These are phyloP conservation scores for Termitomyces bulborhizus DNA, from an alignment of 768 basidiomycete genomes.

Conservation along the genomic window DNA sequence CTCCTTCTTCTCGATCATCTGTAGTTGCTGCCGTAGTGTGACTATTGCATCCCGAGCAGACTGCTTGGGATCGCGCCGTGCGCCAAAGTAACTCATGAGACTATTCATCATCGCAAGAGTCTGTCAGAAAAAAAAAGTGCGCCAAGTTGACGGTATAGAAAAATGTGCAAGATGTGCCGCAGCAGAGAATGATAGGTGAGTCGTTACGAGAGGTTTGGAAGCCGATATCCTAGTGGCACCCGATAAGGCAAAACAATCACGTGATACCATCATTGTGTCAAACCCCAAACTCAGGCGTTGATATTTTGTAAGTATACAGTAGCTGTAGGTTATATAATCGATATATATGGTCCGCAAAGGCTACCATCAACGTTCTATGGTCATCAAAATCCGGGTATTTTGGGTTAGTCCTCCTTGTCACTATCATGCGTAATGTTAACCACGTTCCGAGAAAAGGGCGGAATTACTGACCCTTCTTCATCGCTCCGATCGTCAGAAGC, in stretches of 20 bases:
- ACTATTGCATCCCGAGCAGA: slow-evolving; percentile 92
- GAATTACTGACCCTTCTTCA: slow-evolving; percentile 51
- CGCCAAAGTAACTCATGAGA: slow-evolving; percentile 87
- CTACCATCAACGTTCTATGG: not conserved
- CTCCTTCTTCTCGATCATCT: slow-evolving; percentile 99
- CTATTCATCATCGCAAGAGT: slow-evolving; percentile 54
- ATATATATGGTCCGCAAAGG: slow-evolving; percentile 3
- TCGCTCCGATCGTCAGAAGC: slow-evolving; percentile 87
- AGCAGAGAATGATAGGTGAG: slow-evolving; percentile 9
- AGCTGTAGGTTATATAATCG: slow-evolving; percentile 4
- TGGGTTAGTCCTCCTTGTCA: slow-evolving; percentile 26
- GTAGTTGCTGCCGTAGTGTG: slow-evolving; percentile 83
- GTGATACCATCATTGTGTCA: slow-evolving; percentile 1
- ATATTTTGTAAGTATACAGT: slow-evolving; percentile 1
- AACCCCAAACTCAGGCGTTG: not conserved
- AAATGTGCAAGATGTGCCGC: slow-evolving; percentile 10
- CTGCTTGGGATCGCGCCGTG: slow-evolving; percentile 76
- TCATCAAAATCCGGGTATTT: slow-evolving; percentile 1
- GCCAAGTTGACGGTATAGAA: slow-evolving; percentile 1
- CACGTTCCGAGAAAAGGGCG: not conserved
- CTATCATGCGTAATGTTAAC: slow-evolving; percentile 18
- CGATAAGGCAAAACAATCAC: slow-evolving; percentile 28
- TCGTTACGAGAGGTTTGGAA: slow-evolving; percentile 17
- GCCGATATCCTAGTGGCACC: slow-evolving; percentile 9
- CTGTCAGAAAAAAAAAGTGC: not conserved